Percentiles rank a stretch among this genome's conserved stretches.
Evolutionary conservation across 75 land plant genomes (phyloP).

Genomic region (Adiantum capillusveneris): DNA sequence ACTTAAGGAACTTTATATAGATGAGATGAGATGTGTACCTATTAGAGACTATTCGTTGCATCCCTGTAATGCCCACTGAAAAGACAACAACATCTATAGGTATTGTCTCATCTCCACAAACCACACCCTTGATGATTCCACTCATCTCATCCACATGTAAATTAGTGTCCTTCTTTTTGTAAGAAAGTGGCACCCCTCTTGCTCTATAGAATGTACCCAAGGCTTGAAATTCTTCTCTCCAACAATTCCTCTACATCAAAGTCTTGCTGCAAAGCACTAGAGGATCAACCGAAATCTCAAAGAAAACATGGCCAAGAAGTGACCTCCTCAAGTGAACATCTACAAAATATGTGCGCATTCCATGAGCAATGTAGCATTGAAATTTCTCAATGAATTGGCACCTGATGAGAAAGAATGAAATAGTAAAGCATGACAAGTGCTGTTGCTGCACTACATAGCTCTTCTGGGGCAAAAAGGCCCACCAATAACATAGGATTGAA

Average conservation of each 20-base stretch:
- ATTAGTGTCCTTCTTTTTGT: slow-evolving; percentile 51
- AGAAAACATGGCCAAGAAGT: no score
- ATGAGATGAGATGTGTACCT: slow-evolving; percentile 44
- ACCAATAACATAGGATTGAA: slow-evolving; percentile 70
- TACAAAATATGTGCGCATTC: no score
- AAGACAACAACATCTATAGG: slow-evolving; percentile 71
- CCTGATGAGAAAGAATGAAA: slow-evolving; percentile 79
- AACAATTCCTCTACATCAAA: slow-evolving; percentile 77
- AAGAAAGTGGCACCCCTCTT: slow-evolving; percentile 42
- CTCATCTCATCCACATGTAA: slow-evolving; percentile 48
- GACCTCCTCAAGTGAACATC: not conserved
- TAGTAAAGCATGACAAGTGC: slow-evolving; percentile 72
- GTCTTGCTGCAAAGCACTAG: slow-evolving; percentile 44
- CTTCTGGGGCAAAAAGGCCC: slow-evolving; percentile 76
- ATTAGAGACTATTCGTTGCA: slow-evolving; percentile 49
- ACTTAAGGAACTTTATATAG: no score
- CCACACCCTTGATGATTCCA: slow-evolving; percentile 50
- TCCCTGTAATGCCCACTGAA: slow-evolving; percentile 60
- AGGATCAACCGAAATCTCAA: no score
- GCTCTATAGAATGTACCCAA: slow-evolving; percentile 49
- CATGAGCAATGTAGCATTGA: no score
- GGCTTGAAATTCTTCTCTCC: slow-evolving; percentile 71
- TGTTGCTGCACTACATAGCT: slow-evolving; percentile 89
- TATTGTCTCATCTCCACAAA: slow-evolving; percentile 55
- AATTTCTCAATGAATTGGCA: slow-evolving; percentile 3